Percentiles rank a stretch among this genome's conserved stretches.
These are phyloP conservation scores for Trifolium subterraneum DNA, from an alignment of 306 rosid species.

Conservation along the genomic window DNA sequence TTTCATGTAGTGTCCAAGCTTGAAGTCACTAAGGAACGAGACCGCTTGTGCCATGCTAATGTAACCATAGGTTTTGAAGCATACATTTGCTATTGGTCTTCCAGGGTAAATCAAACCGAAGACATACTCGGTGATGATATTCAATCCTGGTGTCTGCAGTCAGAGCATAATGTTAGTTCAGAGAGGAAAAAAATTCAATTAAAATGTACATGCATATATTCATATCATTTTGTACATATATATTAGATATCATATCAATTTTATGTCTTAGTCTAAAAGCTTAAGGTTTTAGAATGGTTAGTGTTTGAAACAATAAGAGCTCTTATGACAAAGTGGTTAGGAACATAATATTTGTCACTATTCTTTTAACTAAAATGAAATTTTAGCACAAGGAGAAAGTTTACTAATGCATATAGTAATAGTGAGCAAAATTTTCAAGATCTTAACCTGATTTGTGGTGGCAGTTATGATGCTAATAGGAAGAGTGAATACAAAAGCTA, in stretches of 20 bases:
- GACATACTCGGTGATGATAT: conserved; percentile 78
- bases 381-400: background rate
- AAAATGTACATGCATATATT: background rate
- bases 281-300: background rate
- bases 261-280: background rate
- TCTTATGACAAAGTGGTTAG: background rate
- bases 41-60: conserved; percentile 87
- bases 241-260: too few species aligned
- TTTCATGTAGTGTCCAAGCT: conserved; percentile 93
- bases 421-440: conserved; percentile 29
- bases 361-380: background rate
- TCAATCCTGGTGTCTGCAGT: conserved; percentile 74
- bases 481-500: conserved; percentile 78
- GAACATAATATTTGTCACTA: background rate
- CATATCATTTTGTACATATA: background rate
- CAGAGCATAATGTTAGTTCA: background rate
- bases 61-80: conserved; percentile 87
- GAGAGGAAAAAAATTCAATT: background rate
- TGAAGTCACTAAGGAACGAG: conserved; percentile 83
- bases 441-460: conserved; percentile 84
- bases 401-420: background rate
- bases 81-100: conserved; percentile 86
- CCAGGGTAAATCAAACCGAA: conserved; percentile 80
- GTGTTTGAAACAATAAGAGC: conserved; percentile 3
- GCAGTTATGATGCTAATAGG: conserved; percentile 91